Percentiles rank a stretch among this genome's conserved stretches.
These are phyloP conservation scores for Neodidymelliopsis sp. DNA, from an alignment of 2,329 filamentous ascomycete species.

Conservation along the genomic window DNA sequence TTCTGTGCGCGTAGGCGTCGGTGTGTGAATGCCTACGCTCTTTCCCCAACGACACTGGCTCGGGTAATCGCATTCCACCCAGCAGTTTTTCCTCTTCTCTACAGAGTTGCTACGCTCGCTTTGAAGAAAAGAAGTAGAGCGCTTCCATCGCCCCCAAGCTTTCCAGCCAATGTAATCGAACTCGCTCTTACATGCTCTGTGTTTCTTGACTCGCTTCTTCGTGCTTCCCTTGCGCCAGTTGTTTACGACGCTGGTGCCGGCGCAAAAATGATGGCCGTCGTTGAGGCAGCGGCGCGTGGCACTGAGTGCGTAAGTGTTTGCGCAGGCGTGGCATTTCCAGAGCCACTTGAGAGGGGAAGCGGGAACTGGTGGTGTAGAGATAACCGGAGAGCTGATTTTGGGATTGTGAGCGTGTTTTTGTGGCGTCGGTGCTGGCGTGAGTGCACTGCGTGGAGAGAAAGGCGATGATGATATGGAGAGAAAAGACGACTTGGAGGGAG, in stretches of 20 bases:
- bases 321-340: slow-evolving; percentile 63
- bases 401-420: slow-evolving; percentile 10
- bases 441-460: slow-evolving; percentile 49
- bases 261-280: slow-evolving; percentile 63
- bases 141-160: slow-evolving; percentile 54
- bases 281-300: slow-evolving; percentile 61
- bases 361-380: slow-evolving; percentile 28
- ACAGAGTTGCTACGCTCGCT: slow-evolving; percentile 1
- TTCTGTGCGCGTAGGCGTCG: slow-evolving; percentile 8
- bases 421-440: slow-evolving; percentile 22
- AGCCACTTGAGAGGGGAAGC: slow-evolving; percentile 54
- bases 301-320: slow-evolving; percentile 55
- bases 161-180: slow-evolving; percentile 64
- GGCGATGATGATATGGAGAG: slow-evolving; percentile 56
- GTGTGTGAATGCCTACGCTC: slow-evolving; percentile 38
- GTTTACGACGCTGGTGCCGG: slow-evolving; percentile 53
- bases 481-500: slow-evolving; percentile 53
- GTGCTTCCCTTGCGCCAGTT: slow-evolving; percentile 32
- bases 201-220: slow-evolving; percentile 29
- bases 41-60: slow-evolving; percentile 54
- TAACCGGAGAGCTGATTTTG: background rate
- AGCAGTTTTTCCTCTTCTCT: slow-evolving; percentile 47
- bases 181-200: slow-evolving; percentile 57
- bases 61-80: slow-evolving; percentile 56
- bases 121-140: slow-evolving; percentile 5